A percentile compares a stretch with the other conserved stretches of the same genome.
These are phyloP conservation scores for Colletotrichum plurivorum DNA, from an alignment of 2,329 filamentous ascomycete species.

Conservation along the genomic window DNA sequence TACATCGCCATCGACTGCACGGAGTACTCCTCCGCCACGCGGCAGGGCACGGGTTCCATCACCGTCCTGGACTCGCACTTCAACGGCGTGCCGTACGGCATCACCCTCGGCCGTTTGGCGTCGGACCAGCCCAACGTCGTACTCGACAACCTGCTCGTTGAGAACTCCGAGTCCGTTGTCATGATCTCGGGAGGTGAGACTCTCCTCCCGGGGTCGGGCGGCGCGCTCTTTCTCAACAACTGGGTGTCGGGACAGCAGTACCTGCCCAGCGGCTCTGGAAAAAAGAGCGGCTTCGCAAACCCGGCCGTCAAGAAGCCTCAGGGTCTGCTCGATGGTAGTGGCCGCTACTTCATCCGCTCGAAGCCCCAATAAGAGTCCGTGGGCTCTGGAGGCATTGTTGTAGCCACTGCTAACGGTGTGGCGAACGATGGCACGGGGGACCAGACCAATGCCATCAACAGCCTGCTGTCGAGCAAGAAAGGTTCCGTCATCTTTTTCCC, in stretches of 20 bases:
- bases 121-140: slow-evolving; percentile 1
- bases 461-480: not conserved
- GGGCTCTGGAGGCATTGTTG: not conserved
- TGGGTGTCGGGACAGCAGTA: slow-evolving; percentile 28
- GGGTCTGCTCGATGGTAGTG: slow-evolving; percentile 35
- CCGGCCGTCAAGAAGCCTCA: slow-evolving; percentile 18
- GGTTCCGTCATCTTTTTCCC: not conserved
- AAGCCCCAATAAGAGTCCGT: not conserved
- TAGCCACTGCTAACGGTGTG: not conserved
- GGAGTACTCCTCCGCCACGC: not conserved
- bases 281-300: slow-evolving; percentile 15
- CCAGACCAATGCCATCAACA: not conserved
- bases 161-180: not conserved
- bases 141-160: not conserved
- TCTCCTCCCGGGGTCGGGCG: not conserved
- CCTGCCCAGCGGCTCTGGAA: slow-evolving; percentile 10
- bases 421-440: not conserved
- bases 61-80: slow-evolving; percentile 32
- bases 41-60: slow-evolving; percentile 41
- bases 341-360: slow-evolving; percentile 1
- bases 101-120: not conserved
- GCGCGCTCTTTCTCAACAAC: slow-evolving; percentile 15
- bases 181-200: not conserved
- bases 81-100: slow-evolving; percentile 1
- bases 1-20: slow-evolving; percentile 44